These are phyloP conservation scores for Vachellia pachyceras DNA, from an alignment of 306 rosid genomes.

Conservation along the genomic window DNA sequence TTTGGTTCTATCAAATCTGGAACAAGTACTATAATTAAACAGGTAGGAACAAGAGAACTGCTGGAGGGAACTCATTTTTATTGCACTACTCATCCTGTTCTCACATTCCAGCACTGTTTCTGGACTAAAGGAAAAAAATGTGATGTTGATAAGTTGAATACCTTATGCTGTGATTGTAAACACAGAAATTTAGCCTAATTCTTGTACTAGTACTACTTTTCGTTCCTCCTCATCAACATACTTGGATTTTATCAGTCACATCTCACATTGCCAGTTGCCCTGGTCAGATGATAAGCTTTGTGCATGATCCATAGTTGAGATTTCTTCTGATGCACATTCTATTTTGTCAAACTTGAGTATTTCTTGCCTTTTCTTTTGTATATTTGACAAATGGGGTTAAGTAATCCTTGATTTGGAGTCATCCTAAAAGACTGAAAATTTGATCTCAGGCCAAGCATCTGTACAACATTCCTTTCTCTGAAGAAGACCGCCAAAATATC, in stretches of 20 bases:
- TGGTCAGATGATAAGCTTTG: not conserved
- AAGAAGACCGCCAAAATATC: constrained; percentile 65
- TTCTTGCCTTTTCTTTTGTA: too few species aligned
- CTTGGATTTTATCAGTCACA: constrained; percentile 8
- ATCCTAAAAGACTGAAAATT: constrained; percentile 33
- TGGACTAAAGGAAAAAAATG: not conserved
- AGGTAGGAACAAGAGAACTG: constrained; percentile 51
- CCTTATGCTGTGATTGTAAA: constrained; percentile 6
- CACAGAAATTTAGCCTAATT: not conserved
- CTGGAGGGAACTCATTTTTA: constrained; percentile 14
- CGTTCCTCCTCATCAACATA: not conserved
- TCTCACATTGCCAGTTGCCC: constrained; percentile 3
- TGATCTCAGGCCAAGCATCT: constrained; percentile 68
- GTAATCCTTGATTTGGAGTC: constrained; percentile 29
- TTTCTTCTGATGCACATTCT: not conserved
- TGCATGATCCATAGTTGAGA: constrained; percentile 21
- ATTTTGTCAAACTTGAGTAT: too few species aligned
- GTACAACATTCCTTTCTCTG: constrained; percentile 72
- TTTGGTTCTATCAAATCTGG: constrained; percentile 77
- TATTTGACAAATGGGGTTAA: too few species aligned
- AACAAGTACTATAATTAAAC: constrained; percentile 81
- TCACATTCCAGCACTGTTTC: constrained; percentile 5
- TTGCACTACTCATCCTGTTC: constrained; percentile 9
- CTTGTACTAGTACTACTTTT: not conserved
- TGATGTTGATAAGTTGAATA: constrained; percentile 13